These are phyloP conservation scores for Gossypium gossypioides DNA, from an alignment of 441 rosid species.

Conservation along the genomic window DNA sequence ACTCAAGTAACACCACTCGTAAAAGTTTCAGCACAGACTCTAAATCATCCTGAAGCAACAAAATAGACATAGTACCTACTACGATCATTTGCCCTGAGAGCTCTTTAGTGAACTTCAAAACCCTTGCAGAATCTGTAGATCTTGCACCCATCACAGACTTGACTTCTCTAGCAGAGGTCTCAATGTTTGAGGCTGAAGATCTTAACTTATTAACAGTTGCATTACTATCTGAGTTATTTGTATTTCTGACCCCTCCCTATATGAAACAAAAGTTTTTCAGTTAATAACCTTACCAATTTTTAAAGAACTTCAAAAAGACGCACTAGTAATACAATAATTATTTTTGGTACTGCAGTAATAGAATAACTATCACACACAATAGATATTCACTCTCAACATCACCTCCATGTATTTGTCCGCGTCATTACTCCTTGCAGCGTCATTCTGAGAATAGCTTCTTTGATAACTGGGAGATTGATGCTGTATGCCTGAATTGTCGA, in stretches of 20 bases:
- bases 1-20: neutral
- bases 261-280: constrained; percentile 12
- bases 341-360: neutral
- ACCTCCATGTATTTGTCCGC: constrained; percentile 45
- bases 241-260: constrained; percentile 43
- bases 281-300: neutral
- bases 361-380: neutral
- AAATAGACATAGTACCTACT: constrained; percentile 48
- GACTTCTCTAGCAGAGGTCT: constrained; percentile 37
- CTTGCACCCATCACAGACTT: constrained; percentile 58
- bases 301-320: neutral
- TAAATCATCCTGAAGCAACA: neutral
- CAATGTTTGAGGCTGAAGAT: constrained; percentile 39
- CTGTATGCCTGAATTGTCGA: constrained; percentile 34
- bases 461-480: constrained; percentile 50
- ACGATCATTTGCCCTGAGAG: constrained; percentile 64
- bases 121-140: constrained; percentile 80
- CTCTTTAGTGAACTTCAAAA: constrained; percentile 70
- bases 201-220: constrained; percentile 37
- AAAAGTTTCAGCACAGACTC: neutral
- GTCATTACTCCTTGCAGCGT: constrained; percentile 58
- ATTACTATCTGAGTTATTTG: constrained; percentile 32
- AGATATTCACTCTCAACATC: constrained; percentile 7
- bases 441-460: constrained; percentile 67
- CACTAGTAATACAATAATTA: neutral